phyloP scores from a whole-genome alignment of 202 grass and related monocot species.

The Schoenoplectus triqueter region DNA sequence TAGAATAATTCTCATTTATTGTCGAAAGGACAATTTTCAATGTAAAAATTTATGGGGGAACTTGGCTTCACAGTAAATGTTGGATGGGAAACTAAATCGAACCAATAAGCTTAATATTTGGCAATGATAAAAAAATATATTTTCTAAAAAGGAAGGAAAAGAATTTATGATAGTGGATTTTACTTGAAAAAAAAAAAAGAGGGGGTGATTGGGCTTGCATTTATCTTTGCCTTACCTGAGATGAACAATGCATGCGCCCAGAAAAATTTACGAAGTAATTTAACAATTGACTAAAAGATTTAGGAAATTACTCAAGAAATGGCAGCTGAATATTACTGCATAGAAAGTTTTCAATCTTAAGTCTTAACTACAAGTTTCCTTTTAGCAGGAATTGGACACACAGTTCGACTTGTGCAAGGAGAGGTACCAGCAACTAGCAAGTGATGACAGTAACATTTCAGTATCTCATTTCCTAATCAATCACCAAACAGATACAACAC shows the following conservation, averaged over 20 bases:
- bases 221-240: background rate
- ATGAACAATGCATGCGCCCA: background rate
- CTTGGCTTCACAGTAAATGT: background rate
- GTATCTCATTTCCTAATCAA: conserved; percentile 7
- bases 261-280: background rate
- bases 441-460: background rate
- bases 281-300: background rate
- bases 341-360: too few species aligned
- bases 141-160: background rate
- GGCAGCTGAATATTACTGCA: conserved; percentile 1
- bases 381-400: conserved; percentile 37
- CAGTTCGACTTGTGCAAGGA: conserved; percentile 40
- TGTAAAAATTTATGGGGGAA: background rate
- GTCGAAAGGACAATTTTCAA: background rate
- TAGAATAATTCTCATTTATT: conserved; percentile 11
- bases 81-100: background rate
- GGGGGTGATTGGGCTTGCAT: background rate
- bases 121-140: background rate
- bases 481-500: background rate
- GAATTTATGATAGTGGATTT: background rate
- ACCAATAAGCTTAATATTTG: background rate
- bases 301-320: background rate
- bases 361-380: too few species aligned
- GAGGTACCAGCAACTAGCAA: conserved; percentile 41
- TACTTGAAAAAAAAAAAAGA: background rate